Conservation (phyloP, 2,329 filamentous ascomycete genomes). For the Cladobotryum mycophilum region DNA sequence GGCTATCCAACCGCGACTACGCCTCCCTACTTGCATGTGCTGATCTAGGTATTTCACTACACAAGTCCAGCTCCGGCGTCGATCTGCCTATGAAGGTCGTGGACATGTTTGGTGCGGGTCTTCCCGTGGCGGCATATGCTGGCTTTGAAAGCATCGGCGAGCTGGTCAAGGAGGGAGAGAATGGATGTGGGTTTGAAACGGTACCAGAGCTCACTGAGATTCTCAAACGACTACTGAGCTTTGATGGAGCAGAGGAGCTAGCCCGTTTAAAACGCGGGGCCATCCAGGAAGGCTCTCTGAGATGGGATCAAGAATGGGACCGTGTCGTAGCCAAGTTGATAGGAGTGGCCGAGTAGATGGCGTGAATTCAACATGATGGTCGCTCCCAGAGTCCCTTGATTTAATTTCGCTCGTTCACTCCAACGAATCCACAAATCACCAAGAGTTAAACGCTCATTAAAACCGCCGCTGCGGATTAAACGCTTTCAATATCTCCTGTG, state of each 20-base stretch:
- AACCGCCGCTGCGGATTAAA: neutral
- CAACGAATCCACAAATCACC: neutral
- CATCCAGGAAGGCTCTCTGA: slow-evolving; percentile 61
- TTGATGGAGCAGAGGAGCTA: slow-evolving; percentile 47
- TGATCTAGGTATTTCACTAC: slow-evolving; percentile 83
- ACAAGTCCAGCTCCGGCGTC: slow-evolving; percentile 89
- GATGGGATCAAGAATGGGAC: slow-evolving; percentile 95
- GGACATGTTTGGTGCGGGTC: slow-evolving; percentile 93
- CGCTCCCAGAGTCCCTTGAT: neutral
- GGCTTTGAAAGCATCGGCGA: slow-evolving; percentile 85
- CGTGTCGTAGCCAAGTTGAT: slow-evolving; percentile 69
- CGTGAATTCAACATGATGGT: no score
- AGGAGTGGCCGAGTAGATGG: slow-evolving; percentile 31
- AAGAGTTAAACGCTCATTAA: no score
- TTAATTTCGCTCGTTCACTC: neutral
- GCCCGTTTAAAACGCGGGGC: slow-evolving; percentile 61
- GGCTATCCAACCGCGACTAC: slow-evolving; percentile 80
- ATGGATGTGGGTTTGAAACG: slow-evolving; percentile 78
- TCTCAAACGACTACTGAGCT: slow-evolving; percentile 57
- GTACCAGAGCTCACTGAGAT: slow-evolving; percentile 58
- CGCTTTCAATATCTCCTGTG: neutral
- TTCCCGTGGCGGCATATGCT: slow-evolving; percentile 84
- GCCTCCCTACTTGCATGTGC: slow-evolving; percentile 76
- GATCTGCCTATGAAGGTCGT: slow-evolving; percentile 99
- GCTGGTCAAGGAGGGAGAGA: slow-evolving; percentile 79